Conservation (phyloP, 805 yeast species). For the Kazachstania taianensis region DNA sequence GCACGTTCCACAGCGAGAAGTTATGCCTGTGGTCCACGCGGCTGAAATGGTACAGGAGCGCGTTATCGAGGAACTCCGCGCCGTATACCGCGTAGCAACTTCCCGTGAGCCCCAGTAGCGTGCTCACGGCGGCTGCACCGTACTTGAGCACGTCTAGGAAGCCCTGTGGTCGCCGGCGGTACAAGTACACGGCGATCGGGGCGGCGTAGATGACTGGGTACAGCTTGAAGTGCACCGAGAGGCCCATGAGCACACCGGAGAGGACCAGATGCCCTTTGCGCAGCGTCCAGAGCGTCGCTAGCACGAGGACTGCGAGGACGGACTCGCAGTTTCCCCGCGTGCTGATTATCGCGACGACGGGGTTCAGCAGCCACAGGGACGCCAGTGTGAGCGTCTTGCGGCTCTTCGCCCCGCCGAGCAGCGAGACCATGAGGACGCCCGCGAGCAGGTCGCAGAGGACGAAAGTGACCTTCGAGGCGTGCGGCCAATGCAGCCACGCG, state of each 20-base stretch:
- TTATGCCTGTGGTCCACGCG: constrained; percentile 92
- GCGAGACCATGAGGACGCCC: constrained; percentile 48
- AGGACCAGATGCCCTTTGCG: constrained; percentile 23
- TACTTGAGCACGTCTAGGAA: constrained; percentile 31
- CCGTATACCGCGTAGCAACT: constrained; percentile 68
- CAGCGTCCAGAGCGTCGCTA: constrained; percentile 45
- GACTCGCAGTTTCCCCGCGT: constrained; percentile 94
- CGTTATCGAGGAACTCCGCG: constrained; percentile 58
- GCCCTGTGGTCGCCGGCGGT: constrained; percentile 6
- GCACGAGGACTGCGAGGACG: constrained; percentile 65
- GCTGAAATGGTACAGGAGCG: constrained; percentile 73
- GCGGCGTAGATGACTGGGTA: constrained; percentile 78
- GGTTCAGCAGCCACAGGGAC: constrained; percentile 76
- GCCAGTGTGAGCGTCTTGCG: constrained; percentile 10
- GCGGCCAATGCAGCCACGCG: constrained; percentile 36
- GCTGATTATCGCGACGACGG: constrained; percentile 88
- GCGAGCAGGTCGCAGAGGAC: constrained; percentile 71
- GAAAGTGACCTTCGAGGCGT: constrained; percentile 75
- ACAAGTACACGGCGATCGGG: constrained; percentile 47
- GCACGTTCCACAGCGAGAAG: constrained; percentile 76
- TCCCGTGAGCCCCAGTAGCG: constrained; percentile 40
- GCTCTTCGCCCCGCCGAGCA: constrained; percentile 22
- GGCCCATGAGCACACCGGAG: constrained; percentile 50
- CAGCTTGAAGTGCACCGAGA: constrained; percentile 80
- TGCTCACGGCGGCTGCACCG: constrained; percentile 30